Evolutionary conservation across 176 grass and related monocot species (phyloP), one percentile per base, ranked within the genome.

Genomic region (Oryza coarctata): DNA sequence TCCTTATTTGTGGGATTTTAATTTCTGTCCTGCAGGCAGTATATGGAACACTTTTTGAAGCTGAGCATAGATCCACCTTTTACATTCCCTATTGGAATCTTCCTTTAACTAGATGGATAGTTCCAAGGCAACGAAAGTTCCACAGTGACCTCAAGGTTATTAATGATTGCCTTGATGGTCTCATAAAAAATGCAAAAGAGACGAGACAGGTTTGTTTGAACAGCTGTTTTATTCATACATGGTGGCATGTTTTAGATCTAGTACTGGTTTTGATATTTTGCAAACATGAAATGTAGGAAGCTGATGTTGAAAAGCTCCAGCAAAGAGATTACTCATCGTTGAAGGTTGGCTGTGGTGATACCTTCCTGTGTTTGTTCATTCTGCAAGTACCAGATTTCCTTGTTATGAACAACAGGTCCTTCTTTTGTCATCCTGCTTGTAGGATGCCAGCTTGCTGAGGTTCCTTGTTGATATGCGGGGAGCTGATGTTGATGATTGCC

Each of bases 31-130:
- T 65, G 41, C 88, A 98, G 95, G 95, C 95, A 64, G 95, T 98
- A 50, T 98, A 98, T 82, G 95, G 95, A 71, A 93, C 95, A 43
- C 95, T 98, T 84, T 98, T 94, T 35, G 95, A 98, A 87, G 95
- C 95, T 79, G 95, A 98, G 84, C 95, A 98, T 29, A 76, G 95
- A 70, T 94, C 95, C 20, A 98, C 92, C 8, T 98, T 98, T 87
- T 98, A 98, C 49, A 93, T 98, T 58, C 95, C 95, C 57, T 98
- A 98, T 34, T 98, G 95, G 95, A 98, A 98, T 84, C 78, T 98
- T 82, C 95, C 92, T 74, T 89, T 98, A 60, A 80, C 79, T 81
- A 91, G 78, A 83, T 98, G 92, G 92, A 86, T 98, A 30, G 95
- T 98, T 62, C 95, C 92, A 68, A 89, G 95, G 63, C 95, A 98